These are phyloP conservation scores for Acacia confusa DNA, from an alignment of 306 rosid species.

Conservation along the genomic window DNA sequence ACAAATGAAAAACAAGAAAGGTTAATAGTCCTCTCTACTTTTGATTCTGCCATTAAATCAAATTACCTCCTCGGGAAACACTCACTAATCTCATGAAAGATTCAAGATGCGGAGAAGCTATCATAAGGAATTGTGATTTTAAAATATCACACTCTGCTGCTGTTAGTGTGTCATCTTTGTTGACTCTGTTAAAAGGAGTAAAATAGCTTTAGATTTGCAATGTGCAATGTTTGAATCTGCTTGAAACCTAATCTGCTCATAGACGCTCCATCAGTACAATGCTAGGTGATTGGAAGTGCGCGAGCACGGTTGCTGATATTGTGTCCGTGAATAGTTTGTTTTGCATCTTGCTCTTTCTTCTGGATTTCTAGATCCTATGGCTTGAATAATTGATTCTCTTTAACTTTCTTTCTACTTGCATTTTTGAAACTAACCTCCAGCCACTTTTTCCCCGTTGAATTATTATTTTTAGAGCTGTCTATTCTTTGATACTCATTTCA, in stretches of 20 bases:
- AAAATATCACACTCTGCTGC: background rate
- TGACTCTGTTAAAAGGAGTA: background rate
- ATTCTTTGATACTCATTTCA: no score
- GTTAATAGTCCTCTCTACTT: background rate
- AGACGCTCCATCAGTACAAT: background rate
- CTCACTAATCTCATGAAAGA: no score
- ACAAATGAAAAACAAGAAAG: background rate
- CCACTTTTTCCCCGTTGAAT: no score
- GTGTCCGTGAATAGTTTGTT: background rate
- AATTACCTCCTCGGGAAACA: background rate
- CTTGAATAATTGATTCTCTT: no score
- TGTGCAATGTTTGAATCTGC: background rate
- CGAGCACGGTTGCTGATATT: background rate
- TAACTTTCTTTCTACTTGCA: no score
- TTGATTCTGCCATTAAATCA: background rate
- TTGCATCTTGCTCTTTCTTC: background rate
- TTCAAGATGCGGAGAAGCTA: background rate
- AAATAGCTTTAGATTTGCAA: background rate
- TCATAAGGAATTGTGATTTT: background rate
- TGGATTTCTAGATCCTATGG: background rate
- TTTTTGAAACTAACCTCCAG: no score
- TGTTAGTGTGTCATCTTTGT: no score
- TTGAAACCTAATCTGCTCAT: background rate
- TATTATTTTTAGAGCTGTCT: no score
- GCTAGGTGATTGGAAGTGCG: no score